phyloP scores from a whole-genome alignment of 2,329 filamentous ascomycete genomes.

The Monilinia aucupariae region DNA sequence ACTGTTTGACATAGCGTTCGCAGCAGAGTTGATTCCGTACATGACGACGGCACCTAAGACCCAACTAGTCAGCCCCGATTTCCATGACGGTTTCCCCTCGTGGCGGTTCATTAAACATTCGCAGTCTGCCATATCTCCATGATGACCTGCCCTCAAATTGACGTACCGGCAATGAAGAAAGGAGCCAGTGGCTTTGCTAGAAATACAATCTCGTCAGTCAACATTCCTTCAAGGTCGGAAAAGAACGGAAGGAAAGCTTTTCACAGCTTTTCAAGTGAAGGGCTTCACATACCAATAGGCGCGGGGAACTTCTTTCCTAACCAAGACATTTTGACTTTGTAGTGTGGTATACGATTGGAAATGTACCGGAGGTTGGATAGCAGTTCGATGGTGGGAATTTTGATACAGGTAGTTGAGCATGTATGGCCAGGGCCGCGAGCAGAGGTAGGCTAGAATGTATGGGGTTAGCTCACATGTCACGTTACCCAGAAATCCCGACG shows the following conservation, averaged over 20 bases:
- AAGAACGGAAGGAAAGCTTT: constrained; percentile 17
- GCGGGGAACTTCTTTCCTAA: constrained; percentile 81
- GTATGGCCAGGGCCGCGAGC: constrained; percentile 1
- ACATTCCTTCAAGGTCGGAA: constrained; percentile 7
- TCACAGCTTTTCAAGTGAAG: constrained; percentile 13
- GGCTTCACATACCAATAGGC: constrained; percentile 64
- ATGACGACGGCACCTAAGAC: constrained; percentile 72
- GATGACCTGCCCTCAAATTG: neutral
- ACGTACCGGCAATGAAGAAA: constrained; percentile 92
- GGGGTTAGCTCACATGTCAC: neutral
- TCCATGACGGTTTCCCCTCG: neutral
- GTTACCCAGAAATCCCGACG: neutral
- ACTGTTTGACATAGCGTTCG: constrained; percentile 74
- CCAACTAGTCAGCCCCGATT: constrained; percentile 22
- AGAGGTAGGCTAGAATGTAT: neutral
- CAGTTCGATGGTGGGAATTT: constrained; percentile 14
- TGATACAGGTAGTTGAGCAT: constrained; percentile 1
- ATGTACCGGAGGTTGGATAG: constrained; percentile 33
- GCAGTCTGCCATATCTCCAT: neutral
- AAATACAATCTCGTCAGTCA: constrained; percentile 19
- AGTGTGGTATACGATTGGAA: constrained; percentile 33
- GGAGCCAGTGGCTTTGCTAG: constrained; percentile 85
- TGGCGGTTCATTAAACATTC: neutral
- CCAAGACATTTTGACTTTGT: constrained; percentile 62
- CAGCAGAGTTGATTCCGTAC: constrained; percentile 85